phyloP scores from a whole-genome alignment of 345 rosid genomes.

The Gossypium turneri region DNA sequence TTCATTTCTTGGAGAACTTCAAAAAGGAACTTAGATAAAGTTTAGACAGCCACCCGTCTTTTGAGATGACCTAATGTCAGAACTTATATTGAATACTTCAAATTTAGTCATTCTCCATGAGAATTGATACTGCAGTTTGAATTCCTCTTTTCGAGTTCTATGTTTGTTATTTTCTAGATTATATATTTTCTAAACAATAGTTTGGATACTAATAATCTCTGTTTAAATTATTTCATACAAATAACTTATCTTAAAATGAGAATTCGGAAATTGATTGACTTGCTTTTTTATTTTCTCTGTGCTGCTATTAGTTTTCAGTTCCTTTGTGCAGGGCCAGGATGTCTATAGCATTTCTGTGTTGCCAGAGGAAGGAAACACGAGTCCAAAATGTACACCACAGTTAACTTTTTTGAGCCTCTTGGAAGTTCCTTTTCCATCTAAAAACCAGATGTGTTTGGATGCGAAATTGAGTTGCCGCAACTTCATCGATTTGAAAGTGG shows the following conservation, averaged over 20 bases:
- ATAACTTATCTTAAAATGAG: neutral
- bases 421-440: conserved; percentile 49
- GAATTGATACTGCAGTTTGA: neutral
- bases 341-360: conserved; percentile 57
- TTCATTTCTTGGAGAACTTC: neutral
- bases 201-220: neutral
- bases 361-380: conserved; percentile 50
- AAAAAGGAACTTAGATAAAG: neutral
- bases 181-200: neutral
- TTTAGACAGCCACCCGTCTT: neutral
- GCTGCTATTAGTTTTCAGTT: neutral
- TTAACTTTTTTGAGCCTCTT: conserved; percentile 60
- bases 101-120: neutral
- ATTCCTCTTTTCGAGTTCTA: neutral
- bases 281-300: neutral
- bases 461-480: conserved; percentile 49
- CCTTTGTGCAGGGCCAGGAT: conserved; percentile 51
- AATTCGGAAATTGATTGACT: neutral
- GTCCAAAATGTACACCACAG: conserved; percentile 37
- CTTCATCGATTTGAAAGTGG: conserved; percentile 53
- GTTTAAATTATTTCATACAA: neutral
- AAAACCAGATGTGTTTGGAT: conserved; percentile 44
- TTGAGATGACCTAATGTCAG: neutral
- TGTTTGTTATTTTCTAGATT: neutral
- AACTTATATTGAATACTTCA: neutral